Conservation (phyloP, 208 protist genomes). For the Crithidia expoeki region DNA sequence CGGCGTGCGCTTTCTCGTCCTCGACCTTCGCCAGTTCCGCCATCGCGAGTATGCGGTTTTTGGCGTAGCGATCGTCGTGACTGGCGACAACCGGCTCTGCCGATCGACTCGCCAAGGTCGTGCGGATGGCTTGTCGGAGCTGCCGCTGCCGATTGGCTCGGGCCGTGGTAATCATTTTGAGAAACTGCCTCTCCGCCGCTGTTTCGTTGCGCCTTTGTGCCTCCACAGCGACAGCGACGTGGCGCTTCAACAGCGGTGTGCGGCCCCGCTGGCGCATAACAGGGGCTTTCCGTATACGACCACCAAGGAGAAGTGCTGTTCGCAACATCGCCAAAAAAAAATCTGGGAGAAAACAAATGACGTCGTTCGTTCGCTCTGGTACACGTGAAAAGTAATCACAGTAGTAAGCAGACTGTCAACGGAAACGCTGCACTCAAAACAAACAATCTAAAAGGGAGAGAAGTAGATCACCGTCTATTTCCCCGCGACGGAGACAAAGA, state of each 20-base stretch:
- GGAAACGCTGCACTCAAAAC: too few relatives aligned
- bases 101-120: neutral
- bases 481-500: too few relatives aligned
- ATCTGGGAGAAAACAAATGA: neutral
- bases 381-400: too few relatives aligned
- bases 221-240: neutral
- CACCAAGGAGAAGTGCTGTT: conserved; percentile 6
- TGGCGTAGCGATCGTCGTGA: conserved; percentile 18
- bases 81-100: neutral
- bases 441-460: too few relatives aligned
- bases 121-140: conserved; percentile 12
- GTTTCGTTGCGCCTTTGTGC: conserved; percentile 14
- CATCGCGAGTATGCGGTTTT: conserved; percentile 11
- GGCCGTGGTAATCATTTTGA: conserved; percentile 17
- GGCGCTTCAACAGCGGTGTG: neutral
- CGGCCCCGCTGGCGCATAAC: neutral
- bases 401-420: too few relatives aligned
- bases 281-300: conserved; percentile 4
- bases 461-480: too few relatives aligned
- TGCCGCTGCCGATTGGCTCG: conserved; percentile 21
- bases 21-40: conserved; percentile 26
- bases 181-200: conserved; percentile 12
- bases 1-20: neutral
- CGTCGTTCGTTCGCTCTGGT: too few relatives aligned
- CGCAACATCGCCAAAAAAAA: conserved; percentile 2